Evolutionary conservation across 495 filamentous ascomycete genomes (phyloP), one percentile per base, ranked within the genome.

Genomic region (Neurospora tetrasperma): DNA sequence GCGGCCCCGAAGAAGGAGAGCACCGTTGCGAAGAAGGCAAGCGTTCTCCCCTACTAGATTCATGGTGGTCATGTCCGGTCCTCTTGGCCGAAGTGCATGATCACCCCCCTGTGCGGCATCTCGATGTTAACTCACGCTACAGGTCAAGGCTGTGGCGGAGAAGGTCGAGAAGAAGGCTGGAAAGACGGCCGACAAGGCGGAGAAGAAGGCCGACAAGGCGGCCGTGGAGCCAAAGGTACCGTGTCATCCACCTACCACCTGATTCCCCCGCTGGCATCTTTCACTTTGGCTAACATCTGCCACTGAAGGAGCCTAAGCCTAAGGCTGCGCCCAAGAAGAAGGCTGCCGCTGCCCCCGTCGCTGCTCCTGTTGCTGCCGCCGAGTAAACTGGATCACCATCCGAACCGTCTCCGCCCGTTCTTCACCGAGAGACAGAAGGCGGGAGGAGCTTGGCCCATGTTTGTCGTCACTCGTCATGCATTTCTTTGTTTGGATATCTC

Each of bases 1-100:
- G 86, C 85, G 80, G 79, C 82, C 5, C 80, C 85, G 6, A 85
- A 84, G 78, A 87, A 87, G 80, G 83, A 86, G 75, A 72, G 76
- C 43, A 76, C 76, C 71, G 80, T 81, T 43, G 85, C 76, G 62
- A 82, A 83, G 27, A 88, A 88, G 84, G 86, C 85, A 82, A 40
- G 79, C 42, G 20, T 23, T 71, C 20, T 43, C 35, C 41, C 27
- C 23, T 62, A 12, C 6, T 71, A 10, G 14, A 44, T 31, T 39
- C 3, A 72, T 72, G 35, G 8, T 31, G 39, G 35, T 41, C 44
- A n/a, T 42, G 70, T 18, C 70, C 27, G 70, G 43, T 7, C 20
- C 66, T 11, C 14, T 20, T 35, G 14, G 54, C 12, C 54, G 4
- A 27, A 3, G 54, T 66, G 31, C 27, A 66, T 66, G 14, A 18